Evolutionary conservation across 2,329 filamentous ascomycete species (phyloP), one percentile per base, ranked within the genome.

Genomic region (Pseudogymnoascus sp.): DNA sequence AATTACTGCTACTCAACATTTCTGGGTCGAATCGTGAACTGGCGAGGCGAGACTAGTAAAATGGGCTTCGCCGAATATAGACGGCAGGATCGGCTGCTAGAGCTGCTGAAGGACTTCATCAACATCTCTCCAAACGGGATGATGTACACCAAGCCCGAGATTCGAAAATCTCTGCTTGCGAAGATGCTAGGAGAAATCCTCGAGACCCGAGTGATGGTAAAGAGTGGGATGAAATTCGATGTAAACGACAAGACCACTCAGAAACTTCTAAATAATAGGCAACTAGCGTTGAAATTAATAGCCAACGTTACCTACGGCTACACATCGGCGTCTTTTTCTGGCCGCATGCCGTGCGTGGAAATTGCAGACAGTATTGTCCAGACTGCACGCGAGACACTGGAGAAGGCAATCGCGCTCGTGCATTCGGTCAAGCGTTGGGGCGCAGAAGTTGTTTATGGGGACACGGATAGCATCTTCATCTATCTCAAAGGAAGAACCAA

Each of bases 221-320:
- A 99, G 75, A 90, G 86, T 67, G 92, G 93, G 11, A 97, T 99
- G 93, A 96, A 96, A 72, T 79, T 85, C 63, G 91, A 96, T 74
- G 94, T 92, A 71, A 87, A 93, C 61, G 92, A 97, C 75, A 92
- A 85, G 71, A 83, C 84, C 0, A 75, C 97, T 14, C 93, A 97
- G 69, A 87, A 89, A 64, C 81, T 97, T 11, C 79, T 97, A 16
- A 95, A 99, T 76, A 96, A 97, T 72, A 81, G 94, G 69, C 94
- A 99, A 68, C 79, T 99, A 3, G 94, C 94, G 0, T 81, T 99
- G 25, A 99, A 99, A 71, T 80, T 99, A 6, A 90, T 99, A 38
- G 94, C 94, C n/a, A 99, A 99, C 68, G 94, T 99, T 66, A 99
- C 94, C 0, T 99, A 99, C 57, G 94, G 94, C 9, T 99, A 99